phyloP scores from a whole-genome alignment of 2,329 filamentous ascomycete species.

The Cladosporium cucumerinum region DNA sequence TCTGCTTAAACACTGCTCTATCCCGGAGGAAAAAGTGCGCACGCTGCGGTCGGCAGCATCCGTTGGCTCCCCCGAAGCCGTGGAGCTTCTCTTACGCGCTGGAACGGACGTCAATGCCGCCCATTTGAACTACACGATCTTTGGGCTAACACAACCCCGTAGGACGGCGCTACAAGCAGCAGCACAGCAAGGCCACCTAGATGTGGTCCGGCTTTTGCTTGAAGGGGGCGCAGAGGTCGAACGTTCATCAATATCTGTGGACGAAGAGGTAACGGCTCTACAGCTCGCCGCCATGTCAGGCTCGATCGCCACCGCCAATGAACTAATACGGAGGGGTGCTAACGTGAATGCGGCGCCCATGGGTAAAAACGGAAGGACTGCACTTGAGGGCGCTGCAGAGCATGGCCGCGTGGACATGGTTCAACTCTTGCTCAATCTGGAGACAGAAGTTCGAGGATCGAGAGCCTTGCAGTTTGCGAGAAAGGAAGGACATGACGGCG shows the following conservation, averaged over 20 bases:
- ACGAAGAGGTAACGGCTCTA: background rate
- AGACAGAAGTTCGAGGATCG: background rate
- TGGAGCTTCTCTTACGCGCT: background rate
- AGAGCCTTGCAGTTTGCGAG: background rate
- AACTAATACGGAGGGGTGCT: background rate
- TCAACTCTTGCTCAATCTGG: background rate
- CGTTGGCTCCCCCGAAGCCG: background rate
- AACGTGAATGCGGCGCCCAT: background rate
- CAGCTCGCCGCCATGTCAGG: background rate
- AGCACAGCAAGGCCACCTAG: background rate
- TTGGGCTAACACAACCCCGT: no score
- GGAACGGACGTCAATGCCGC: background rate
- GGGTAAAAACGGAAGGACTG: background rate
- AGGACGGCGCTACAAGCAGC: constrained; percentile 3
- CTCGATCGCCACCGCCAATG: background rate
- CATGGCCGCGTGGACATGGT: constrained; percentile 4
- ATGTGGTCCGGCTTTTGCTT: background rate
- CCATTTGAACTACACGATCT: no score
- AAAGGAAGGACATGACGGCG: constrained; percentile 1
- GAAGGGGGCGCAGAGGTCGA: background rate
- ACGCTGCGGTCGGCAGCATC: background rate
- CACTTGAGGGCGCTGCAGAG: constrained; percentile 5
- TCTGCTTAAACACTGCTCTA: background rate
- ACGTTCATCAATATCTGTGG: background rate
- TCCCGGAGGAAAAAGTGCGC: background rate